Percentiles rank a stretch among this genome's conserved stretches.
These are phyloP conservation scores for Mikania micrantha DNA, from an alignment of 129 eudicot genomes.

Conservation along the genomic window DNA sequence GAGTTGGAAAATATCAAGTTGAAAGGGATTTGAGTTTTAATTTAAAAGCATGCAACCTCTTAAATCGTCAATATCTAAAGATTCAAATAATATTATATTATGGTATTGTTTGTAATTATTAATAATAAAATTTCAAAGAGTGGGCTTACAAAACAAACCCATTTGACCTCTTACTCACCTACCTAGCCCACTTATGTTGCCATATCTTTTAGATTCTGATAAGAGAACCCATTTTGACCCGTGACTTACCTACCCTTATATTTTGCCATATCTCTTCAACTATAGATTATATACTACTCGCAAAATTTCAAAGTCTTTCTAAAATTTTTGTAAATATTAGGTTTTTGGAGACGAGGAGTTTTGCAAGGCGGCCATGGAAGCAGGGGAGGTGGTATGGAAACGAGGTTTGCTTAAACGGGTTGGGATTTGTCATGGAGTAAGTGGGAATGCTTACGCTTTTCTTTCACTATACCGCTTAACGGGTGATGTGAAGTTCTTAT, in stretches of 20 bases:
- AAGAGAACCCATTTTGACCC: no score
- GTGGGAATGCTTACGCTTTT: conserved; percentile 77
- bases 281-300: neutral
- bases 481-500: conserved; percentile 52
- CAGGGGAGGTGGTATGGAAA: conserved; percentile 81
- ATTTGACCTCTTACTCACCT: neutral
- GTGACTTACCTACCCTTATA: neutral
- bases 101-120: no score
- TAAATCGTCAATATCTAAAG: no score
- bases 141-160: neutral
- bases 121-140: neutral
- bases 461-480: conserved; percentile 71
- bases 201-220: no score
- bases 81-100: no score
- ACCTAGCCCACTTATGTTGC: no score
- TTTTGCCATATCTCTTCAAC: neutral
- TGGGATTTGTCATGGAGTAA: conserved; percentile 80
- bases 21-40: neutral
- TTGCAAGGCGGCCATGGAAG: conserved; percentile 61
- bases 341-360: conserved; percentile 54
- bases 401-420: conserved; percentile 78
- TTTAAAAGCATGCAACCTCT: neutral
- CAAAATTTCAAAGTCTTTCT: neutral
- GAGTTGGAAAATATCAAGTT: neutral
- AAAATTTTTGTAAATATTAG: conserved; percentile 21